phyloP scores from a whole-genome alignment of 2,329 filamentous ascomycete genomes.

The Colletotrichum falcatum region DNA sequence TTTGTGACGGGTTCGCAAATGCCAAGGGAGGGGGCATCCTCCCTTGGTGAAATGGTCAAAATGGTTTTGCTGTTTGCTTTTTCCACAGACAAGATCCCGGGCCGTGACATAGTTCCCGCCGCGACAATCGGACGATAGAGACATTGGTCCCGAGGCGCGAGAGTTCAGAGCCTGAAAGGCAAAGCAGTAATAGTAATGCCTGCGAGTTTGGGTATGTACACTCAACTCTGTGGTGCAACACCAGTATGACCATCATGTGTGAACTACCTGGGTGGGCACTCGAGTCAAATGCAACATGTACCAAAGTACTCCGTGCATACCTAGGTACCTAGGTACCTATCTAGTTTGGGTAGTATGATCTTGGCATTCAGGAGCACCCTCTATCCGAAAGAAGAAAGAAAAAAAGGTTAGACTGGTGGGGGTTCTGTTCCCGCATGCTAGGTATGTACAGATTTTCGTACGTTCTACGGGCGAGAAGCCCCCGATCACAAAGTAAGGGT shows the following conservation, averaged over 20 bases:
- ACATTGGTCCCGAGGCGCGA: not conserved
- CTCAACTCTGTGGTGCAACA: not conserved
- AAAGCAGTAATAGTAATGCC: not conserved
- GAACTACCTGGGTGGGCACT: too few species aligned
- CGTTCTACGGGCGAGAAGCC: constrained; percentile 2
- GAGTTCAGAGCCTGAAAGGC: constrained; percentile 12
- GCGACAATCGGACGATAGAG: constrained; percentile 26
- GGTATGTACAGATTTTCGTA: too few species aligned
- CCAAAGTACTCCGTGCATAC: too few species aligned
- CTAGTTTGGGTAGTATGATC: too few species aligned
- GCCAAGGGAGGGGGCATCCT: not conserved
- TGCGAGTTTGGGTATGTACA: constrained; percentile 11
- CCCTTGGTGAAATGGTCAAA: constrained; percentile 7
- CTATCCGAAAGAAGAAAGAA: constrained; percentile 17
- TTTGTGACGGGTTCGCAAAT: constrained; percentile 8
- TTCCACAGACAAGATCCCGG: constrained; percentile 14
- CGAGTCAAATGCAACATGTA: constrained; percentile 21
- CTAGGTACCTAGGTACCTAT: too few species aligned
- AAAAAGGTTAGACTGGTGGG: constrained; percentile 28
- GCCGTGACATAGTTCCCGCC: constrained; percentile 20
- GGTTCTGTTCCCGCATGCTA: not conserved
- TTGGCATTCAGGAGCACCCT: constrained; percentile 28
- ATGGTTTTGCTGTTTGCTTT: constrained; percentile 2
- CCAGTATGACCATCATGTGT: constrained; percentile 14
- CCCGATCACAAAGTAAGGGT: not conserved